Base-by-base conservation (phyloP, 176 grass and related monocot species). In the Carex kokanica region DNA sequence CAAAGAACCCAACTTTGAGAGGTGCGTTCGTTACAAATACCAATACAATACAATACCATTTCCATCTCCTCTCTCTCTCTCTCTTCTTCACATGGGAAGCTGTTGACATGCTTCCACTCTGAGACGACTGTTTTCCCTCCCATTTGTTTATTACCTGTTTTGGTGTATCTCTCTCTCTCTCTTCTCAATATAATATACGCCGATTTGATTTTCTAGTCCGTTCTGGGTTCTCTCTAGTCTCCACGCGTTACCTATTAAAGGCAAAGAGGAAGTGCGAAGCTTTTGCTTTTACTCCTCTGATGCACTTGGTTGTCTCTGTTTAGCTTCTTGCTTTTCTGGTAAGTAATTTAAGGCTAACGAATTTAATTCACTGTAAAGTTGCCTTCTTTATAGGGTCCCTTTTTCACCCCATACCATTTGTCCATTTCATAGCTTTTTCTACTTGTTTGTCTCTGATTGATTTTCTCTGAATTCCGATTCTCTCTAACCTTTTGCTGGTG, bases 281-380 rank as follows among this genome's bases (percentile, higher is more conserved):
- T 82, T 82, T 82, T 65, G 43, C 80, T 82, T 68, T 68, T 67
- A 82, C 38, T 82, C 38, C 80, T 82, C 78, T 81, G 57, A 60
- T 81, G 17, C 51, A 81, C 56, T 81, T 38, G 56, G 57, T 61
- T 81, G 57, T 29, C 78, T 81, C 57, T 81, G 78, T 47, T 81
- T 81, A 43, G 31, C 78, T 47, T 81, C 16, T 47, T 6, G 29
- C 57, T 58, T 82, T 82, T 82, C 62, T 65, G 80, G 80, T 67
- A 67, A 49, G 80, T 82, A 31, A 82, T 67, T 68, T 82, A 82
- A 49, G 80, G 41, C 60, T 82, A 29, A 10, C 10, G 36, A 81
- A 51, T 68, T 81, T 14, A 65, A 65, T 82, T 38, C 60, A 67
- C 43, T 82, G 80, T 27, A 82, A 82, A 82, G 78, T 63, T 81